Evolutionary conservation across 2,329 filamentous ascomycete species (phyloP).

Genomic region (Cordyceps javanica): DNA sequence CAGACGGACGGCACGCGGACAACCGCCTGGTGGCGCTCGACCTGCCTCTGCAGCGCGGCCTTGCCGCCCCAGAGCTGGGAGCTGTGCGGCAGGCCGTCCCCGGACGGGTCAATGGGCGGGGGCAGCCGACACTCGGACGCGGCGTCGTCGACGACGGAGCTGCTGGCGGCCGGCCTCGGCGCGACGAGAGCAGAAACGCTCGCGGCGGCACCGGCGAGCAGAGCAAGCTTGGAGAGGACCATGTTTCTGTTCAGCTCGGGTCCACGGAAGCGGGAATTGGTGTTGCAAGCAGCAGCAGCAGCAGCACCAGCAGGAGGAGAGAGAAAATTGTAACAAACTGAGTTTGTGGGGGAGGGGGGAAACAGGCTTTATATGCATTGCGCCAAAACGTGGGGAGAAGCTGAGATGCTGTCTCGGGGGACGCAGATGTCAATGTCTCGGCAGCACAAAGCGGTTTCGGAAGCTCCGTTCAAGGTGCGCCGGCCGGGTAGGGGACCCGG

Average conservation of each 20-base stretch:
- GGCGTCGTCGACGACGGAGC: slow-evolving; percentile 14
- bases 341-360: no score
- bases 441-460: no score
- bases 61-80: slow-evolving; percentile 26
- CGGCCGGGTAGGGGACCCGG: not conserved
- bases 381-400: not conserved
- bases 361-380: not conserved
- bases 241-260: not conserved
- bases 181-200: slow-evolving; percentile 2
- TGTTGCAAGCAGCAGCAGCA: not conserved
- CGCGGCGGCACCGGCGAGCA: slow-evolving; percentile 2
- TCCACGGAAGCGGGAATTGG: not conserved
- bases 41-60: slow-evolving; percentile 32
- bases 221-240: slow-evolving; percentile 9
- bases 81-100: slow-evolving; percentile 28
- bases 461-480: not conserved
- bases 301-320: no score
- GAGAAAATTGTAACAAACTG: not conserved
- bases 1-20: slow-evolving; percentile 49
- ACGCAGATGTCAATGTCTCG: no score
- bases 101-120: slow-evolving; percentile 24
- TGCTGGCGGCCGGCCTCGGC: not conserved
- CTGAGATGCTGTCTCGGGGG: not conserved
- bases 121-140: slow-evolving; percentile 27
- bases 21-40: slow-evolving; percentile 46